A percentile compares a stretch with the other conserved stretches of the same genome.
phyloP scores from a whole-genome alignment of 2,329 filamentous ascomycete species.

The Pseudopyrenochaeta lycopersici region DNA sequence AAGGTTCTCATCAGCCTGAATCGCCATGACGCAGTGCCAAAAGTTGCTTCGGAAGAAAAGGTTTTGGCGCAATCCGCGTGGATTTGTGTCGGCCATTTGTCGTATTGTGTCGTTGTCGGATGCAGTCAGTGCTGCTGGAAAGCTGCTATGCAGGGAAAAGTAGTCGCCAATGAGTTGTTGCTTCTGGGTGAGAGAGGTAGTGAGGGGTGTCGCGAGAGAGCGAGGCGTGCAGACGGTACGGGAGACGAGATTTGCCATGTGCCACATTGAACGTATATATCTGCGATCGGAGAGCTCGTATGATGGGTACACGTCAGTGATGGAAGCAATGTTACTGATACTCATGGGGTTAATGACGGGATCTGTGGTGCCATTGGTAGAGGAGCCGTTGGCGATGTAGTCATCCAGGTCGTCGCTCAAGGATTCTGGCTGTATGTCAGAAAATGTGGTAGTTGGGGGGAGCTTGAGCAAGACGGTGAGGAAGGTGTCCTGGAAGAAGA shows the following conservation, averaged over 20 bases:
- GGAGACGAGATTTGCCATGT: slow-evolving; percentile 79
- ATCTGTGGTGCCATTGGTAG: slow-evolving; percentile 44
- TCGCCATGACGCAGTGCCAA: slow-evolving; percentile 82
- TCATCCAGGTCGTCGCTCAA: slow-evolving; percentile 72
- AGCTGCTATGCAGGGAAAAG: slow-evolving; percentile 74
- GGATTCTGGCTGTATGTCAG: slow-evolving; percentile 79
- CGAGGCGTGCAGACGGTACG: slow-evolving; percentile 78
- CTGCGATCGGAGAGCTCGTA: slow-evolving; percentile 50
- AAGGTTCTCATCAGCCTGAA: slow-evolving; percentile 74
- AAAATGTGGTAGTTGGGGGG: slow-evolving; percentile 80
- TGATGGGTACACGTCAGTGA: slow-evolving; percentile 48
- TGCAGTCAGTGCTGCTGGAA: slow-evolving; percentile 74
- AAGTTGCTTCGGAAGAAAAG: slow-evolving; percentile 84
- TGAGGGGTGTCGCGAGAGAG: slow-evolving; percentile 77
- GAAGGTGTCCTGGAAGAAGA: slow-evolving; percentile 83
- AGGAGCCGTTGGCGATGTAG: slow-evolving; percentile 70
- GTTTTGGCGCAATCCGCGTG: slow-evolving; percentile 75
- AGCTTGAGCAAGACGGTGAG: slow-evolving; percentile 79
- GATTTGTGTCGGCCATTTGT: slow-evolving; percentile 66
- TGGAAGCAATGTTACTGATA: slow-evolving; percentile 58
- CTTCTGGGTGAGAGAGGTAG: slow-evolving; percentile 73
- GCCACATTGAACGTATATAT: slow-evolving; percentile 81
- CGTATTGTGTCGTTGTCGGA: slow-evolving; percentile 70
- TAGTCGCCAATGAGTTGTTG: slow-evolving; percentile 75
- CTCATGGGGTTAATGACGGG: slow-evolving; percentile 61